phyloP scores from a whole-genome alignment of 768 basidiomycete genomes.

The Dictyophora rubrovolvata region DNA sequence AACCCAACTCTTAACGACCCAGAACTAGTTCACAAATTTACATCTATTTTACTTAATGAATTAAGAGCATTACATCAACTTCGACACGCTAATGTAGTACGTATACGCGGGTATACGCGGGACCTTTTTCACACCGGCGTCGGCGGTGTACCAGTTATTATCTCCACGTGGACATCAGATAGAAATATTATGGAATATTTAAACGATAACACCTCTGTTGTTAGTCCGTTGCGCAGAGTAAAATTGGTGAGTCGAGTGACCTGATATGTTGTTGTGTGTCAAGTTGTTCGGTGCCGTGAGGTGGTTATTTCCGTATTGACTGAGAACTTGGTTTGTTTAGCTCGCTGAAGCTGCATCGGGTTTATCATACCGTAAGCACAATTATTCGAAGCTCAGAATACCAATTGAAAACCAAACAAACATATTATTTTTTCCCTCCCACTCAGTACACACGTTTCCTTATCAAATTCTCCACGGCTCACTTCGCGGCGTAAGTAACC shows the following conservation, averaged over 20 bases:
- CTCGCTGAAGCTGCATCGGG: conserved; percentile 5
- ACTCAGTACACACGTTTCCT: conserved; percentile 2
- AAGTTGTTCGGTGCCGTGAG: background rate
- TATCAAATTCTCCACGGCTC: background rate
- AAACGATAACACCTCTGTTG: background rate
- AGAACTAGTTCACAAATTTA: background rate
- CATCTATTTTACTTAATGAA: background rate
- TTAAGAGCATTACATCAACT: conserved; percentile 5
- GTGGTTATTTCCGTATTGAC: background rate
- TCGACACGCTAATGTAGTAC: conserved; percentile 5
- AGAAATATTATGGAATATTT: conserved; percentile 2
- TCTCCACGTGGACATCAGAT: conserved; percentile 1
- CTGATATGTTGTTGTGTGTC: no score
- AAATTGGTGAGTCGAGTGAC: background rate
- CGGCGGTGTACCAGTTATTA: conserved; percentile 1
- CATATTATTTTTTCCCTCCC: no score
- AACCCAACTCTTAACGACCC: no score
- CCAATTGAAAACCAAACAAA: no score
- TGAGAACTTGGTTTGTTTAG: background rate
- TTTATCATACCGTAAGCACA: background rate
- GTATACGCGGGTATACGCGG: background rate
- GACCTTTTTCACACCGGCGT: background rate
- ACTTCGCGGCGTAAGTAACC: background rate
- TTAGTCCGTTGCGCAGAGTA: background rate
- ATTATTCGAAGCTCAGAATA: background rate